phyloP scores from a whole-genome alignment of 257 asterid species.

The Solanum etuberosum region DNA sequence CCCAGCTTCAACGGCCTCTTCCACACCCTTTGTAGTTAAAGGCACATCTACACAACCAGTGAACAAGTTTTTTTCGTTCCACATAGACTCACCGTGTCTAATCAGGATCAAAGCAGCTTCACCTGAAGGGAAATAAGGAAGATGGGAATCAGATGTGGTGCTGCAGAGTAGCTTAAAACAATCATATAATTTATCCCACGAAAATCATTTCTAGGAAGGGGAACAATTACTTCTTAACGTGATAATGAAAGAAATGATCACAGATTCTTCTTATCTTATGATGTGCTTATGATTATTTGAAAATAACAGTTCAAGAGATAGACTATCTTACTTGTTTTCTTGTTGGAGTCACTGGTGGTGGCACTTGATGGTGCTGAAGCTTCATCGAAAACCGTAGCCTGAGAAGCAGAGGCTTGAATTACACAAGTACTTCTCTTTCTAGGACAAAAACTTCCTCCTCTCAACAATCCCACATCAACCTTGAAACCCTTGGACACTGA shows the following conservation, averaged over 20 bases:
- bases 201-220: neutral
- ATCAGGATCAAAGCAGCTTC: slow-evolving; percentile 91
- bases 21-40: slow-evolving; percentile 80
- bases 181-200: neutral
- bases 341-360: slow-evolving; percentile 38
- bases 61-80: slow-evolving; percentile 98
- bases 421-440: slow-evolving; percentile 28
- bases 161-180: neutral
- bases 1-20: slow-evolving; percentile 96
- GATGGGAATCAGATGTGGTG: neutral
- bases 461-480: slow-evolving; percentile 26
- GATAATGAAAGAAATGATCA: neutral
- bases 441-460: slow-evolving; percentile 25
- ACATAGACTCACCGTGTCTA: slow-evolving; percentile 97
- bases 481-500: slow-evolving; percentile 42
- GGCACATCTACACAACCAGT: slow-evolving; percentile 99
- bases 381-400: slow-evolving; percentile 35
- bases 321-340: slow-evolving; percentile 55
- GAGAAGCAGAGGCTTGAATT: slow-evolving; percentile 50
- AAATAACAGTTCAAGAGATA: neutral
- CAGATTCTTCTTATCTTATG: neutral
- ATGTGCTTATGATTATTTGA: neutral
- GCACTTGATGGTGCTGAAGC: slow-evolving; percentile 44
- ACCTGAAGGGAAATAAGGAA: slow-evolving; percentile 18
- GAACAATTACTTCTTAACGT: neutral